Base-by-base conservation (phyloP, 352 stramenopile genomes). In the Pythium aquatile region DNA sequence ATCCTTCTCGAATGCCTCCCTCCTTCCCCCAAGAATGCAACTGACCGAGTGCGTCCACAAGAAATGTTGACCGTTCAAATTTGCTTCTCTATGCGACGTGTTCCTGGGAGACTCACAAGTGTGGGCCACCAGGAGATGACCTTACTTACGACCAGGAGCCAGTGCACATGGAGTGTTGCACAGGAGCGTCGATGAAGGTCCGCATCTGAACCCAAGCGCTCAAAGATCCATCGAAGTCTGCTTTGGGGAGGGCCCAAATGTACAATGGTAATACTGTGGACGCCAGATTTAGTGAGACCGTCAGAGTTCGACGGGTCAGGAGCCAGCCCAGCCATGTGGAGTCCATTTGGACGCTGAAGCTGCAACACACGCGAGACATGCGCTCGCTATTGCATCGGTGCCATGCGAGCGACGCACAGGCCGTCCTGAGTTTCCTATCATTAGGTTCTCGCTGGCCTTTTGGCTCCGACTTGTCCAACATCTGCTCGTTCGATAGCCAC, bases 1-100 rank as follows among this genome's bases (percentile, higher is more conserved):
- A 72, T 72, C 47, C 54, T 72, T 72, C 65, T 72, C 52, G 65
- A 72, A 72, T 53, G 55, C 39, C 32, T 8, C 2, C 17, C 28
- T 53, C 40, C 24, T 11, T n/a, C 46, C n/a, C 20, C n/a, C 10
- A 44, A 55, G 42, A 62, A 53, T 53, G 58, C 51, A 70, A 70
- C 52, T 26, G 58, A 62, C 51, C 61, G 56, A 51, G 24, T 37
- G 40, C 37, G 20, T 35, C 47, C 24, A 54, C 26, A 54, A 54
- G 28, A 54, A 33, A 33, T 20, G 47, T 37, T 37, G 47, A 33
- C 47, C 26, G 47, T 20, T 28, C 42, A 49, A 49, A 49, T 28
- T 2, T 20, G 42, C n/a, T 49, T 11, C 42, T 9, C 42, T 49
- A 49, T 49, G 42, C 42, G 42, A 49, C 42, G 42, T 49, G 42